phyloP scores from a whole-genome alignment of 257 asterid species.

The Capsicum baccatum region DNA sequence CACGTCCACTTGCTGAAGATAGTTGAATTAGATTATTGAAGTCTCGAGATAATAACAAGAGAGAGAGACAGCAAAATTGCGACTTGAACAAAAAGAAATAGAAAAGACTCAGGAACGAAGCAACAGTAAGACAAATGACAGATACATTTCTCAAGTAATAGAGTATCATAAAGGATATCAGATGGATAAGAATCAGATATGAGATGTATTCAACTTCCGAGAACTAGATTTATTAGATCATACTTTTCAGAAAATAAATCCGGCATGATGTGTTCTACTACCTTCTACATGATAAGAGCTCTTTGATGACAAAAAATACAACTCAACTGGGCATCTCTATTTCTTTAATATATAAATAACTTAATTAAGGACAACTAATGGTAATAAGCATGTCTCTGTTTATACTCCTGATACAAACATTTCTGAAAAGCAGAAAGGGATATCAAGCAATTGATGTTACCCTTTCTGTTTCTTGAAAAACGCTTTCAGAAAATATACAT shows the following conservation, averaged over 20 bases:
- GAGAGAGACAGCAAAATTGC: neutral
- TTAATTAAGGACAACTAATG: neutral
- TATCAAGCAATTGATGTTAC: neutral
- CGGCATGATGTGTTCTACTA: neutral
- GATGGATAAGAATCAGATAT: neutral
- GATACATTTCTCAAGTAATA: neutral
- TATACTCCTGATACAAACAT: neutral
- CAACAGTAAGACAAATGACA: constrained; percentile 7
- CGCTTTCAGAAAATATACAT: neutral
- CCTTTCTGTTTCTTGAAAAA: neutral
- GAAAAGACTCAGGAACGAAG: neutral
- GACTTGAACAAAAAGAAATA: neutral
- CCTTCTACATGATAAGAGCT: neutral
- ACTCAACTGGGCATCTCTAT: neutral
- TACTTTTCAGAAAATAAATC: neutral
- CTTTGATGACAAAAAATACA: neutral
- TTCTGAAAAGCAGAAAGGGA: neutral
- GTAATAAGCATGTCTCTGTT: neutral
- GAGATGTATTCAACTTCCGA: neutral
- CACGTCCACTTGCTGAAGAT: constrained; percentile 63
- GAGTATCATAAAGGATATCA: neutral
- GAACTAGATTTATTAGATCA: neutral
- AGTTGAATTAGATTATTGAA: neutral
- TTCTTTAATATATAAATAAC: neutral
- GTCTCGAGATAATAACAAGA: neutral